phyloP scores from a whole-genome alignment of 352 stramenopile genomes.

The Thraustochytrium sp. region DNA sequence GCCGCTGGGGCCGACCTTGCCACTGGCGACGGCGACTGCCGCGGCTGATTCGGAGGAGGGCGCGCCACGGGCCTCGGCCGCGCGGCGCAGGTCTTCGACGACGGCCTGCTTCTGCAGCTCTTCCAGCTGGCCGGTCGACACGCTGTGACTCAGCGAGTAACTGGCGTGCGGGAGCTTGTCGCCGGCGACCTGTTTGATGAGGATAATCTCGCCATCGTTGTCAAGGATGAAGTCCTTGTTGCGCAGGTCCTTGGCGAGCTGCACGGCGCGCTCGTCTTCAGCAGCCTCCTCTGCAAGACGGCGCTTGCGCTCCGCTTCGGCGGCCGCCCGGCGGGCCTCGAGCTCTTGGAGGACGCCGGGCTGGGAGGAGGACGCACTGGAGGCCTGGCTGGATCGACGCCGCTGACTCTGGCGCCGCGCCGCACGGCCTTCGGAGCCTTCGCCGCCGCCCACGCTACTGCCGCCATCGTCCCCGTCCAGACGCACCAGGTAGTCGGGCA shows the following conservation, averaged over 20 bases:
- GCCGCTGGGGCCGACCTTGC: neutral
- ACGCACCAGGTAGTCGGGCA: conserved; percentile 11
- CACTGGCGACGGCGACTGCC: neutral
- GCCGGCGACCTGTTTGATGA: neutral
- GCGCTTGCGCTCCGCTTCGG: neutral
- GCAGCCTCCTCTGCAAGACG: neutral
- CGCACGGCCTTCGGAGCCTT: neutral
- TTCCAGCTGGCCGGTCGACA: neutral
- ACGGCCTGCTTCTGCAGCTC: conserved; percentile 8
- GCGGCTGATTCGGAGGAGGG: neutral
- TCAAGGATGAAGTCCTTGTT: neutral
- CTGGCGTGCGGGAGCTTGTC: conserved; percentile 1
- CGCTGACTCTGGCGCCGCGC: neutral
- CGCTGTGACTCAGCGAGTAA: neutral
- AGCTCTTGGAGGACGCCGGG: conserved; percentile 8
- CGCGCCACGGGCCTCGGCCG: neutral
- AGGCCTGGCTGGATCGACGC: neutral
- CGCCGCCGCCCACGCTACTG: neutral
- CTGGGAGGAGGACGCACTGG: neutral
- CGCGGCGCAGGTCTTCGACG: neutral
- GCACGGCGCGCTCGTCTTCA: neutral
- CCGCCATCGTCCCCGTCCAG: neutral
- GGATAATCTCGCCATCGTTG: conserved; percentile 26
- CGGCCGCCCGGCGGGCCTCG: neutral
- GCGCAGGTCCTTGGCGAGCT: neutral